Base-by-base conservation (phyloP, 768 basidiomycete species). In the Trametes cinnabarina region DNA sequence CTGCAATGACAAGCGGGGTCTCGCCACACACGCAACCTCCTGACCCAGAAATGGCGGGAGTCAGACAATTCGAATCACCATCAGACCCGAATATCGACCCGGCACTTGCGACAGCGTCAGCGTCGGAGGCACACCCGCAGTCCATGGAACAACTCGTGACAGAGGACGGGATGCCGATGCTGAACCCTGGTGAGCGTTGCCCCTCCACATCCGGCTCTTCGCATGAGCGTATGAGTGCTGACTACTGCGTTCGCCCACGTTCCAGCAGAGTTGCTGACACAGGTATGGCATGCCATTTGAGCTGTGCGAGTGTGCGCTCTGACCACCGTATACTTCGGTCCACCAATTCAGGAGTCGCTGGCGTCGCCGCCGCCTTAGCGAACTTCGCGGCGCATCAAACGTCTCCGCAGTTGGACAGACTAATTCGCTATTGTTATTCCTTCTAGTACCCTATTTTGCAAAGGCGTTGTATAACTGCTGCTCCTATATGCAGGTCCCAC, bases 291-390 rank as follows among this genome's bases (percentile, higher is more conserved):
- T 69, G 22, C 44, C 52, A 51, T 46, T 51, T 47, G 11, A 14
- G n/a, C n/a, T 28, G 28, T 17, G 28, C 52, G 43, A 28, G 3
- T 17, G 51, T 40, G 25, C 44, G 40, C 59, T 61, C 32, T 32
- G 42, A 28, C 52, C 46, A 32, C 53, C 50, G 25, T n/a, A 34
- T 39, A 15, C 50, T 44, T 54, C 57, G 52, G 47, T 23, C 5
- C n/a, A 19, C 3, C 26, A 47, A 85, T n/a, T n/a, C n/a, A n/a
- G 83, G 83, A 85, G 71, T 84, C 84, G n/a, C 74, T 85, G 34
- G 83, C 84, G 52, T 84, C 84, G n/a, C 83, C 84, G n/a, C 82
- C 83, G n/a, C 81, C 83, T 25, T 78, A 76, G 67, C 79, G 69
- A 79, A 54, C 34, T 19, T 10, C 25, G 15, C 40, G n/a, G 39